Conservation (phyloP, 345 rosid species). For the Lepidium didymum region DNA sequence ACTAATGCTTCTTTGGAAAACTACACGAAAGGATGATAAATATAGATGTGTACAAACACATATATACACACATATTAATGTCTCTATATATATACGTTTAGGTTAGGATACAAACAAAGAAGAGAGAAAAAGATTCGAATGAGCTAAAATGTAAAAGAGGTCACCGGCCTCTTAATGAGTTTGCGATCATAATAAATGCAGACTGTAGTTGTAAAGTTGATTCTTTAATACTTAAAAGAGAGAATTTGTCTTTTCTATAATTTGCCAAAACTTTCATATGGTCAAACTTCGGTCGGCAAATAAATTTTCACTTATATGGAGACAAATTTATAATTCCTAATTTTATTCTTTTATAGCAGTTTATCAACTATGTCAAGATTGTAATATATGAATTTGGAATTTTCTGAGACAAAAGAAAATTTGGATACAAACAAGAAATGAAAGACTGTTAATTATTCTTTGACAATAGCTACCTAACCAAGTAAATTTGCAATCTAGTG, state of each 20-base stretch:
- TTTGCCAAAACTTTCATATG: slow-evolving; percentile 16
- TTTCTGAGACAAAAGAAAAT: background rate
- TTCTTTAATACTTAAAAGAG: slow-evolving; percentile 24
- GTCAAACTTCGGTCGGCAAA: slow-evolving; percentile 24
- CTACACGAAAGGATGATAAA: background rate
- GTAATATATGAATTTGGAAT: slow-evolving; percentile 7
- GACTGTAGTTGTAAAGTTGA: slow-evolving; percentile 2
- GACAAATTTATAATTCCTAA: slow-evolving; percentile 11
- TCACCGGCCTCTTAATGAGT: slow-evolving; percentile 31
- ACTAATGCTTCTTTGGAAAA: slow-evolving; percentile 2
- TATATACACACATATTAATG: background rate
- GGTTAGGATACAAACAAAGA: slow-evolving; percentile 16
- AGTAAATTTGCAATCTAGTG: slow-evolving; percentile 10
- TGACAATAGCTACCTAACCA: slow-evolving; percentile 23
- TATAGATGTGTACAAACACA: background rate
- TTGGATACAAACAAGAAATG: slow-evolving; percentile 16
- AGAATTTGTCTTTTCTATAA: slow-evolving; percentile 22
- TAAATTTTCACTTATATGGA: slow-evolving; percentile 21
- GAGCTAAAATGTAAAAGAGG: slow-evolving; percentile 21
- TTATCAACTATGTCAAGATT: slow-evolving; percentile 11
- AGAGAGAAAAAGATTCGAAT: slow-evolving; percentile 13
- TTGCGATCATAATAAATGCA: slow-evolving; percentile 22
- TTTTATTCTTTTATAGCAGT: background rate
- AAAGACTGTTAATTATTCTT: slow-evolving; percentile 11
- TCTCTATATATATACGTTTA: background rate